phyloP scores from a whole-genome alignment of 805 yeast genomes.

The Saccharomycopsis fermentans region DNA sequence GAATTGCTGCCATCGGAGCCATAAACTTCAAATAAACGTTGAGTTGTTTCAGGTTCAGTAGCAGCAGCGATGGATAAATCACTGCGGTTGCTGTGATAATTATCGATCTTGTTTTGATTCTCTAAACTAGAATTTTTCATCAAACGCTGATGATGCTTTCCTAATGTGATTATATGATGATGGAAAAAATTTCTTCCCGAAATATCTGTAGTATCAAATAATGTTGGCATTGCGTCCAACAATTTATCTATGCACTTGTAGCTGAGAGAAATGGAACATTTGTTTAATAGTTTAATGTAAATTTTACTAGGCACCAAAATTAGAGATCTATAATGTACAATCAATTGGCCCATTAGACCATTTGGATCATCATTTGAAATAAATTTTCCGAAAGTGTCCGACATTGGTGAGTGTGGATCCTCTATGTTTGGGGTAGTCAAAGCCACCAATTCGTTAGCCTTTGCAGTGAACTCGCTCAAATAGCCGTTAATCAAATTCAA shows the following conservation, averaged over 20 bases:
- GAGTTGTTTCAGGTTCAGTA: constrained; percentile 41
- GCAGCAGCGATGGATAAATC: constrained; percentile 29
- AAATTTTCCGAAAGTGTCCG: constrained; percentile 14
- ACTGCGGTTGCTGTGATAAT: constrained; percentile 3
- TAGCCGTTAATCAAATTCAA: constrained; percentile 43
- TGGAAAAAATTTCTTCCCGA: constrained; percentile 80
- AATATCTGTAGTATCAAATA: constrained; percentile 61
- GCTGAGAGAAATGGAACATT: constrained; percentile 49
- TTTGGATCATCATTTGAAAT: constrained; percentile 36
- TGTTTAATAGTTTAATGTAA: constrained; percentile 52
- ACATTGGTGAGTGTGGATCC: constrained; percentile 10
- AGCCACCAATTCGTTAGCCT: constrained; percentile 19
- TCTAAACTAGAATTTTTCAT: constrained; percentile 18
- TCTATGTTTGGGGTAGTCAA: constrained; percentile 2
- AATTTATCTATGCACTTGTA: constrained; percentile 48
- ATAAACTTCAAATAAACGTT: constrained; percentile 41
- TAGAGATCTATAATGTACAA: constrained; percentile 34
- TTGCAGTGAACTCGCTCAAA: constrained; percentile 43
- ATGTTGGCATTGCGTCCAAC: constrained; percentile 38
- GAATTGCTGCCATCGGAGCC: constrained; percentile 58
- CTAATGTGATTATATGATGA: constrained; percentile 68
- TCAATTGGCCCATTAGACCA: constrained; percentile 34
- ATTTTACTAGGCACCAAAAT: constrained; percentile 45
- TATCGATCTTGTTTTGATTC: background rate
- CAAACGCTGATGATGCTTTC: constrained; percentile 36